phyloP scores from a whole-genome alignment of 306 rosid species.

The Pachyrhizus erosus region DNA sequence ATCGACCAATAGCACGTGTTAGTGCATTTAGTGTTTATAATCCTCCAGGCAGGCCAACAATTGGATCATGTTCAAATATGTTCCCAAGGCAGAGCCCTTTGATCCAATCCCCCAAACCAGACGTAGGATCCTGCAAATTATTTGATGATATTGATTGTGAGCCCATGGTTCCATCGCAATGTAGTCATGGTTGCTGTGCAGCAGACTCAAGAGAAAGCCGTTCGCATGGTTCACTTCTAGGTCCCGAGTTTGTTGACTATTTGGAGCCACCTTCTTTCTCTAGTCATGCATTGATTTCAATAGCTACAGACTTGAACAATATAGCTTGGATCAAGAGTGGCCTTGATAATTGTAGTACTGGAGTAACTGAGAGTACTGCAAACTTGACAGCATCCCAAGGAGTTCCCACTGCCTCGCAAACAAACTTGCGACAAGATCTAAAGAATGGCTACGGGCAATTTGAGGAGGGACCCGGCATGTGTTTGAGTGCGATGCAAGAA shows the following conservation, averaged over 20 bases:
- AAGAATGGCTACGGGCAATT: constrained; percentile 33
- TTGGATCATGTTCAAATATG: constrained; percentile 45
- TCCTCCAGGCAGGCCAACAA: constrained; percentile 42
- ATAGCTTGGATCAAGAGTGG: constrained; percentile 85
- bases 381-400: constrained; percentile 44
- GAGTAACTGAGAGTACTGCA: constrained; percentile 42
- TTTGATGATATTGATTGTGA: constrained; percentile 55
- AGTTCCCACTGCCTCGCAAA: constrained; percentile 34
- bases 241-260: constrained; percentile 78
- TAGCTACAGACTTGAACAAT: constrained; percentile 71
- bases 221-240: constrained; percentile 56
- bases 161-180: constrained; percentile 59
- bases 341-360: constrained; percentile 52
- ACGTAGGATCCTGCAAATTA: constrained; percentile 50
- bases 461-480: constrained; percentile 57
- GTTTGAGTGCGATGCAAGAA: constrained; percentile 61
- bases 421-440: background rate
- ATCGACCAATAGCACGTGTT: constrained; percentile 60
- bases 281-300: constrained; percentile 67
- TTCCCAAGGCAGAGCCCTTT: constrained; percentile 56
- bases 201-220: constrained; percentile 37
- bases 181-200: constrained; percentile 72
- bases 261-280: constrained; percentile 60
- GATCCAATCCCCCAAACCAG: constrained; percentile 50
- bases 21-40: constrained; percentile 73